phyloP scores from a whole-genome alignment of 495 filamentous ascomycete genomes.

The Penicillium manginii region DNA sequence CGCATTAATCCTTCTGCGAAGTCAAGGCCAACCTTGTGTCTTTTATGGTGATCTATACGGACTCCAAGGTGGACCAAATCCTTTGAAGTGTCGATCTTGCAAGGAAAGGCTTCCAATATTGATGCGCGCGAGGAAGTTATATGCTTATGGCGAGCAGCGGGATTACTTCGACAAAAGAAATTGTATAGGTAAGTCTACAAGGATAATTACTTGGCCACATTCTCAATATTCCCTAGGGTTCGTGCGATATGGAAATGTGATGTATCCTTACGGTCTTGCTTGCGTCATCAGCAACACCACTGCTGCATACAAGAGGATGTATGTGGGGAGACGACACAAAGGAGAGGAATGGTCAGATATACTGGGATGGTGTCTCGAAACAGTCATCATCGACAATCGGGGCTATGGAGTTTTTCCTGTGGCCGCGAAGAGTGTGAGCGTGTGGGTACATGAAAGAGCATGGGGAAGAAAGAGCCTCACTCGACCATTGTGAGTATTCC shows the following conservation, averaged over 20 bases:
- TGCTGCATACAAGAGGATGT: conserved; percentile 58
- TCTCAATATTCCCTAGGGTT: conserved; percentile 40
- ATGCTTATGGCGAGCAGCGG: conserved; percentile 67
- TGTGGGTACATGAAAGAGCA: conserved; percentile 58
- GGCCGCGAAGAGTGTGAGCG: conserved; percentile 56
- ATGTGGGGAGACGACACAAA: conserved; percentile 61
- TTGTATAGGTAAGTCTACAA: conserved; percentile 57
- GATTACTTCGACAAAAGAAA: conserved; percentile 69
- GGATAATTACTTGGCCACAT: neutral
- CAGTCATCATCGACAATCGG: conserved; percentile 56
- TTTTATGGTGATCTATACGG: conserved; percentile 80
- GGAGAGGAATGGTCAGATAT: conserved; percentile 69
- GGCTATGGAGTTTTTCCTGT: conserved; percentile 61
- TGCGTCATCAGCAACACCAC: conserved; percentile 60
- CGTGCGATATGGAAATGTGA: conserved; percentile 62
- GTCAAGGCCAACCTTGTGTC: conserved; percentile 67
- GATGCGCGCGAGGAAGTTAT: conserved; percentile 66
- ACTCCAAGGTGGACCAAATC: conserved; percentile 51
- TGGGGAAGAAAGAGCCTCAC: conserved; percentile 17
- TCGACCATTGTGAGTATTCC: conserved; percentile 21
- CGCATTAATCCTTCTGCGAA: conserved; percentile 69
- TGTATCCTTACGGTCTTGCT: conserved; percentile 56
- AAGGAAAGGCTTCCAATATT: conserved; percentile 61
- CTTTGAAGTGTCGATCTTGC: conserved; percentile 54
- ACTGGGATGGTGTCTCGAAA: conserved; percentile 50